Evolutionary conservation across 345 rosid species (phyloP).

Genomic region (Eucalyptus paniculata): DNA sequence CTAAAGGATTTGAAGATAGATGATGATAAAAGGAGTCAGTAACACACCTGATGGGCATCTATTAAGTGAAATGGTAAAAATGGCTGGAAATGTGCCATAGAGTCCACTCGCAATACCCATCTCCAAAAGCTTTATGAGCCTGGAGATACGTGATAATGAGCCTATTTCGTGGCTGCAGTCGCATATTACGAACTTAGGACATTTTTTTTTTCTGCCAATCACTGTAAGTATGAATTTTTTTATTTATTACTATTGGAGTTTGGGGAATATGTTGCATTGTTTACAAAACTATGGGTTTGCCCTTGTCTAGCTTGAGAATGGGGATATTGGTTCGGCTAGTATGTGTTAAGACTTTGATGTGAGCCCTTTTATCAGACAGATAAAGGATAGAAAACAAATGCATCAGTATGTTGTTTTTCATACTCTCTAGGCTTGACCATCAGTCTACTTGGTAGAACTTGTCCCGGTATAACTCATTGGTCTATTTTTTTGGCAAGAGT

Average conservation of each 20-base stretch:
- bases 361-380: background rate
- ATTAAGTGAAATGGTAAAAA: background rate
- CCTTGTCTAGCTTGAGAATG: background rate
- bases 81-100: background rate
- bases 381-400: background rate
- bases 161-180: background rate
- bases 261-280: background rate
- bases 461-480: background rate
- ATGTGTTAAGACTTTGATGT: background rate
- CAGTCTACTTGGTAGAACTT: background rate
- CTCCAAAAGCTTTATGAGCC: background rate
- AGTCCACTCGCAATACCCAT: background rate
- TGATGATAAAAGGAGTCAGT: background rate
- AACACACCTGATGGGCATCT: background rate
- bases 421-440: background rate
- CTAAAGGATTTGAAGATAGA: background rate
- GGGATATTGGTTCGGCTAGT: background rate
- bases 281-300: background rate
- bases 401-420: background rate
- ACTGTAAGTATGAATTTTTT: background rate
- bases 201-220: background rate
- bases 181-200: background rate
- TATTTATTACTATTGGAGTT: background rate
- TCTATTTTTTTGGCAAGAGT: background rate
- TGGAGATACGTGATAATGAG: background rate